Conservation (phyloP, 148 eudicot species). For the Gaultheria prostrata region DNA sequence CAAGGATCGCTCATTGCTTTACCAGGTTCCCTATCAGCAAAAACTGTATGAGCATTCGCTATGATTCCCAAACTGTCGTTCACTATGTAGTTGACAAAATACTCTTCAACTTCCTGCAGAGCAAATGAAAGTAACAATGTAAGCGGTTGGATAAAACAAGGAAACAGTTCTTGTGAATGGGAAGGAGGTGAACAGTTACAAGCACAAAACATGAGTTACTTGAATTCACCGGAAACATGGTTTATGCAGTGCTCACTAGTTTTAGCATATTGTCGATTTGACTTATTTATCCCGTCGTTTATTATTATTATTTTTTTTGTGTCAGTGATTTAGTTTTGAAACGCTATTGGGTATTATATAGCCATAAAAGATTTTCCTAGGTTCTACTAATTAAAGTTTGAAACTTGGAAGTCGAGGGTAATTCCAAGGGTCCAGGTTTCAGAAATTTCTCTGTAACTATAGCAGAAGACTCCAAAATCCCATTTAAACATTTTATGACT, state of each 20-base stretch:
- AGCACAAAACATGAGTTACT: background rate
- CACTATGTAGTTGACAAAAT: constrained; percentile 50
- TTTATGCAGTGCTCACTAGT: background rate
- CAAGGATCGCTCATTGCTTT: constrained; percentile 54
- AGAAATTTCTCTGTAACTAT: too few species aligned
- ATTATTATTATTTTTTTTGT: too few species aligned
- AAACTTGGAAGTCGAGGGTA: background rate
- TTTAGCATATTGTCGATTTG: background rate
- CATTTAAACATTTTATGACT: background rate
- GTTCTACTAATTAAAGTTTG: background rate
- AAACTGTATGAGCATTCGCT: constrained; percentile 57
- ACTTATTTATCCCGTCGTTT: background rate
- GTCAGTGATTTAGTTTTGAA: background rate
- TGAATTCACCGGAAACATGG: background rate
- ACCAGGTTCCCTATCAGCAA: constrained; percentile 36
- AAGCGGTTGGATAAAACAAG: too few species aligned
- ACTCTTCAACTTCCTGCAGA: constrained; percentile 51
- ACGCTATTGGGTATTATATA: background rate
- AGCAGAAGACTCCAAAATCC: too few species aligned
- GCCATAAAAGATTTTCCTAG: background rate
- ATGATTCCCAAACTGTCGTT: constrained; percentile 61
- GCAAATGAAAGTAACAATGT: background rate
- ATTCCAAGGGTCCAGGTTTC: background rate
- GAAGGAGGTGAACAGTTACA: too few species aligned
- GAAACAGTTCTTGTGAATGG: background rate